Conservation (phyloP, 2,329 filamentous ascomycete species). For the Penicillium concentricum region DNA sequence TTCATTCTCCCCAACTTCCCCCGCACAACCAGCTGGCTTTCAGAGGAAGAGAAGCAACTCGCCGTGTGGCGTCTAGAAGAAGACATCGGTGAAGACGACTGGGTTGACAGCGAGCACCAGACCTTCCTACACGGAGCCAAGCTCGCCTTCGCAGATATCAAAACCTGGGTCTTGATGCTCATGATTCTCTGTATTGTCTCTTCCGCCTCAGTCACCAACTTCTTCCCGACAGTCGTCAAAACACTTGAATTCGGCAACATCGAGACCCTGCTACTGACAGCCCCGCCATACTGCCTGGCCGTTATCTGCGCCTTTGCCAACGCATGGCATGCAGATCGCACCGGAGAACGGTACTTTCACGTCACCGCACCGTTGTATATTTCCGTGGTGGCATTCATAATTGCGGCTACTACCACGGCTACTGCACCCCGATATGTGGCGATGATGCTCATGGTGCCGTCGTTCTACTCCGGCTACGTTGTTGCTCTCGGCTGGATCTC, state of each 20-base stretch:
- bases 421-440: slow-evolving; percentile 64
- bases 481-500: slow-evolving; percentile 72
- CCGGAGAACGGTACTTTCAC: slow-evolving; percentile 70
- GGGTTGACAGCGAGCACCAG: slow-evolving; percentile 57
- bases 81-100: slow-evolving; percentile 65
- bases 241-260: slow-evolving; percentile 64
- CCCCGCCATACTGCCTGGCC: slow-evolving; percentile 62
- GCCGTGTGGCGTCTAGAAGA: slow-evolving; percentile 63
- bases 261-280: slow-evolving; percentile 61
- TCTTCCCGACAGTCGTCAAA: slow-evolving; percentile 69
- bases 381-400: slow-evolving; percentile 64
- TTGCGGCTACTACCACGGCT: slow-evolving; percentile 62
- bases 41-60: slow-evolving; percentile 56
- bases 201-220: slow-evolving; percentile 63
- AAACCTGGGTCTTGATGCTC: slow-evolving; percentile 60
- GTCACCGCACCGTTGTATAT: slow-evolving; percentile 62
- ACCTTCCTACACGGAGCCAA: slow-evolving; percentile 52
- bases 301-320: slow-evolving; percentile 63
- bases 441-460: slow-evolving; percentile 70
- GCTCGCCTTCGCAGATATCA: slow-evolving; percentile 57
- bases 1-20: slow-evolving; percentile 69
- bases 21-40: slow-evolving; percentile 59
- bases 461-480: slow-evolving; percentile 66
- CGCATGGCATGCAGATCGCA: slow-evolving; percentile 69
- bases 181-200: slow-evolving; percentile 59